A percentile compares a stretch with the other conserved stretches of the same genome.
These are phyloP conservation scores for Ceriops zippeliana DNA, from an alignment of 345 rosid species.

Conservation along the genomic window DNA sequence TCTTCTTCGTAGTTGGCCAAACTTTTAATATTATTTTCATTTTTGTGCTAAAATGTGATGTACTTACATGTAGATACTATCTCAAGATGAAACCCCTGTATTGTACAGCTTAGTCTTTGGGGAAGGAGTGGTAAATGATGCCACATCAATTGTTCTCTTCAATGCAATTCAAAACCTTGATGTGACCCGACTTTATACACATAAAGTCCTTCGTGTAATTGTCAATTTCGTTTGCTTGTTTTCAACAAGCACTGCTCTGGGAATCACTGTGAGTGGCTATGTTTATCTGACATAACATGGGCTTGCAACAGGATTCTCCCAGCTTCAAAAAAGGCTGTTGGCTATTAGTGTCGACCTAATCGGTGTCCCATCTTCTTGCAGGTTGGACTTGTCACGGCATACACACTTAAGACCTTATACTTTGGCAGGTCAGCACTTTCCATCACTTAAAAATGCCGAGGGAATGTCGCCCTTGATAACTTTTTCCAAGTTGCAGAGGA, in stretches of 20 bases:
- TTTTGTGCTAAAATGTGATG: neutral
- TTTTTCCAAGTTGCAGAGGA: neutral
- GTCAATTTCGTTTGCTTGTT: conserved; percentile 76
- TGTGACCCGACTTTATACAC: conserved; percentile 40
- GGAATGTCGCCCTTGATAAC: too few relatives aligned
- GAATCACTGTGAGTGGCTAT: conserved; percentile 49
- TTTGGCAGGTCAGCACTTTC: conserved; percentile 51
- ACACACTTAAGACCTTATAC: conserved; percentile 55
- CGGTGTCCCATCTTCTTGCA: conserved; percentile 26
- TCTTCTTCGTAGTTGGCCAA: neutral
- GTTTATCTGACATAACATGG: neutral
- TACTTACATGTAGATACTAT: conserved; percentile 52
- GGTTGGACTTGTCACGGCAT: conserved; percentile 75
- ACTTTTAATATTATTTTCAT: neutral
- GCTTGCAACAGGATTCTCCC: too few relatives aligned
- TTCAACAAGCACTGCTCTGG: conserved; percentile 72
- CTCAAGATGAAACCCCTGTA: conserved; percentile 85
- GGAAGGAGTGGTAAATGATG: conserved; percentile 95
- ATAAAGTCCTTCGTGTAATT: conserved; percentile 37
- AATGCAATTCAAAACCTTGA: conserved; percentile 80
- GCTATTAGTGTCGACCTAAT: conserved; percentile 2
- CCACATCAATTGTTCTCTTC: conserved; percentile 80
- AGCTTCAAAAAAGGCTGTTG: neutral
- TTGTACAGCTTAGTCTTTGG: conserved; percentile 88
- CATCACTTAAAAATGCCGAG: too few relatives aligned